Base-by-base conservation (phyloP, 768 basidiomycete genomes). In the Phanerodontia chrysosporium region DNA sequence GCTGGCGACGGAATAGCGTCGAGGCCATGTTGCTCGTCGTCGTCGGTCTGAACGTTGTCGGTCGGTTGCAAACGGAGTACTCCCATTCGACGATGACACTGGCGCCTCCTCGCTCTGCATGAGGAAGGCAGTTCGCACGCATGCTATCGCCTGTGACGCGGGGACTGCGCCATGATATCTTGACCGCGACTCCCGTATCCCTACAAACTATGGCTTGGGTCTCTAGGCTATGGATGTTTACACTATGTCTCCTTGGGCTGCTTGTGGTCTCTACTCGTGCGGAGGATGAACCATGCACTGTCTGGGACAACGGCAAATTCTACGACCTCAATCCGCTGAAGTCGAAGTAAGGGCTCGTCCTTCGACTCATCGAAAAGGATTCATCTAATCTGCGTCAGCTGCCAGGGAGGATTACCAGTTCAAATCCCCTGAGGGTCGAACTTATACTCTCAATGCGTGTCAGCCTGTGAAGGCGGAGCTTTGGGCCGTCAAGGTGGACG, bases 291-390 rank as follows among this genome's bases (percentile, higher is more conserved):
- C 76, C 83, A n/a, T 91, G 89, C 65, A 86, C 86, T 1, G 67
- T 78, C 1, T 81, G 80, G 62, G 75, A 80, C 21, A 74, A 77
- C 30, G 82, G 80, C 27, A 82, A 80, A 32, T 87, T 76, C 70
- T 92, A 85, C 60, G 86, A 91, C 69, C 72, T 92, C 51, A 89
- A 74, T 65, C 75, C 82, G 21, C 78, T 92, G 39, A 81, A 75
- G 63, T 69, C 82, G 48, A 81, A 74, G 88, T 89, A 70, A 59
- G 77, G 58, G 49, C 42, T 24, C 35, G 46, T 25, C 61, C 55
- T 21, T 27, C 51, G 32, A 42, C 49, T 46, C 29, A 49, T 61
- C 60, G 53, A 57, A 51, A 55, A 58, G 52, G 53, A 58, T n/a
- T n/a, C 54, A 56, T 32, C 62, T 62, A 35, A 65, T 62, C 59